Evolutionary conservation across 805 yeast species (phyloP).

Genomic region (Candida awuae): DNA sequence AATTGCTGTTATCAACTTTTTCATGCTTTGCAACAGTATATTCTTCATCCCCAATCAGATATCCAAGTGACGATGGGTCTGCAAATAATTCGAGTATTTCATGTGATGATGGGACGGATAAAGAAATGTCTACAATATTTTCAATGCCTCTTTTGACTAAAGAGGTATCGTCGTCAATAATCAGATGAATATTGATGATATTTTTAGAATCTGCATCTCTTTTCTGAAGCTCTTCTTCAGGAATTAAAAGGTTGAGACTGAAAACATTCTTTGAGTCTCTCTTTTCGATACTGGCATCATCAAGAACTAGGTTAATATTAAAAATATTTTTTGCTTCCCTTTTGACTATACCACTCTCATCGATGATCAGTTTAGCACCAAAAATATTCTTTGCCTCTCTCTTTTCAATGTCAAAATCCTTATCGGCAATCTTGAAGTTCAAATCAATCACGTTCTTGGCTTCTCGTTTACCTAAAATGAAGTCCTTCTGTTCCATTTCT

Average conservation of each 20-base stretch:
- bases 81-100: not conserved
- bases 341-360: constrained; percentile 12
- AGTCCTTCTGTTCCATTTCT: constrained; percentile 9
- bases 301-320: constrained; percentile 12
- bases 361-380: constrained; percentile 10
- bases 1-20: not conserved
- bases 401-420: constrained; percentile 7
- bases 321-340: constrained; percentile 14
- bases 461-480: constrained; percentile 9
- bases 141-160: constrained; percentile 10
- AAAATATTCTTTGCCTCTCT: constrained; percentile 14
- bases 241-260: constrained; percentile 12
- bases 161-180: constrained; percentile 8
- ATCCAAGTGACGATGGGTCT: constrained; percentile 6
- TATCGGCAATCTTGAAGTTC: constrained; percentile 12
- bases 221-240: constrained; percentile 12
- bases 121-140: constrained; percentile 2
- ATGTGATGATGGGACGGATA: not conserved
- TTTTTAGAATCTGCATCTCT: constrained; percentile 14
- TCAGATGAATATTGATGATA: constrained; percentile 12
- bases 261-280: constrained; percentile 19
- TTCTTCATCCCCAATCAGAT: constrained; percentile 4
- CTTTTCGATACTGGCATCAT: constrained; percentile 12
- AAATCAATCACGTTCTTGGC: constrained; percentile 13
- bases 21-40: not conserved